These are phyloP conservation scores for Mycosphaerelloides madeirae DNA, from an alignment of 2,329 filamentous ascomycete genomes.

Conservation along the genomic window DNA sequence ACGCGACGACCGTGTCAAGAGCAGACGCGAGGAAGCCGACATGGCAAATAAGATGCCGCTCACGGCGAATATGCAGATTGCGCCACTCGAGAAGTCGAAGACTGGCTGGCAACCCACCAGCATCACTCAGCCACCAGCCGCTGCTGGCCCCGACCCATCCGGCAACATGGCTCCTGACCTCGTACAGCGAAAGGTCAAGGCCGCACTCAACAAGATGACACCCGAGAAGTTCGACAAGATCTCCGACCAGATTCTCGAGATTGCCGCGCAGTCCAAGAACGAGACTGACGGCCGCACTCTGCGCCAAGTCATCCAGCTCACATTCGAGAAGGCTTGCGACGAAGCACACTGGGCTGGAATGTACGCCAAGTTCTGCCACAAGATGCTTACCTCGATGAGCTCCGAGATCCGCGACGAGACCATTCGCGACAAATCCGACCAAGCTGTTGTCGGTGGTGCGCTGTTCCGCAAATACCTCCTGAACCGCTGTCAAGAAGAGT, in stretches of 20 bases:
- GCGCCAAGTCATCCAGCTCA: constrained; percentile 96
- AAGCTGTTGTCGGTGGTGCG: constrained; percentile 84
- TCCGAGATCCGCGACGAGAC: constrained; percentile 91
- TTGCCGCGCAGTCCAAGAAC: constrained; percentile 91
- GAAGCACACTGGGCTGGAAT: constrained; percentile 98
- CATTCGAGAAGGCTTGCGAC: constrained; percentile 97
- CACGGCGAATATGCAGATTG: constrained; percentile 74
- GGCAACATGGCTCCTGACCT: constrained; percentile 77
- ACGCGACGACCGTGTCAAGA: constrained; percentile 47
- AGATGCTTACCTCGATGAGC: constrained; percentile 94
- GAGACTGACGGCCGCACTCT: constrained; percentile 91
- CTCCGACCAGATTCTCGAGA: constrained; percentile 83
- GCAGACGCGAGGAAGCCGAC: constrained; percentile 59
- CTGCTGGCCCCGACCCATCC: constrained; percentile 40
- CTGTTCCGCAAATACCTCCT: constrained; percentile 98
- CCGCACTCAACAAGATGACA: constrained; percentile 98
- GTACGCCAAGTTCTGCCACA: constrained; percentile 98
- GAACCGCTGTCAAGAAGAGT: constrained; percentile 97
- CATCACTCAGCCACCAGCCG: constrained; percentile 47
- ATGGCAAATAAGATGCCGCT: constrained; percentile 86
- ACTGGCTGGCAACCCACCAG: constrained; percentile 87
- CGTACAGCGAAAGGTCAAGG: constrained; percentile 98
- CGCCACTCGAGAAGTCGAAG: constrained; percentile 67
- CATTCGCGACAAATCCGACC: constrained; percentile 83
- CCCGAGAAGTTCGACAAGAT: constrained; percentile 98